phyloP scores from a whole-genome alignment of 192 early-diverging fungal genomes.

The Coemansia sp. region DNA sequence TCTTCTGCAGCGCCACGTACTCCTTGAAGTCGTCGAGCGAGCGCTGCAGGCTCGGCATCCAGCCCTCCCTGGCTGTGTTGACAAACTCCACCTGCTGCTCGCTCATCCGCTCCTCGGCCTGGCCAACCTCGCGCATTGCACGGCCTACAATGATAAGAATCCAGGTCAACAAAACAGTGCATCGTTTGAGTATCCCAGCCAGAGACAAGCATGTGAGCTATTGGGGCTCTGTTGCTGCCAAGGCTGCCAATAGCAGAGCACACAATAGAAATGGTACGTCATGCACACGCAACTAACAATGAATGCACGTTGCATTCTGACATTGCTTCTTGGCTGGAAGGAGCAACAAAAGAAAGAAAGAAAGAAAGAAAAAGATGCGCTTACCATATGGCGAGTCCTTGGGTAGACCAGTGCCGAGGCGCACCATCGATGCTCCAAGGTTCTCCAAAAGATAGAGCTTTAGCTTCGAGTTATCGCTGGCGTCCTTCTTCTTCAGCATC shows the following conservation, averaged over 20 bases:
- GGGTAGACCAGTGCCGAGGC: conserved; percentile 59
- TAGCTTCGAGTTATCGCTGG: conserved; percentile 61
- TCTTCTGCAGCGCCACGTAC: conserved; percentile 70
- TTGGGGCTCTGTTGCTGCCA: not conserved
- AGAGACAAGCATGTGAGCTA: not conserved
- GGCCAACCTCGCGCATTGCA: conserved; percentile 55
- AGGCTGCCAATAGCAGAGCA: not conserved
- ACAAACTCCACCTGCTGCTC: conserved; percentile 50
- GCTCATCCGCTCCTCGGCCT: conserved; percentile 52
- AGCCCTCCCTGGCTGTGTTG: conserved; percentile 58
- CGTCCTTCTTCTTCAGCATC: conserved; percentile 67
- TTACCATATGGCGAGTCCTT: conserved; percentile 54
- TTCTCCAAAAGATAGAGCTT: conserved; percentile 66
- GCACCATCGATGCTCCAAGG: conserved; percentile 65
- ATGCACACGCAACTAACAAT: not conserved
- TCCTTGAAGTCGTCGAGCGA: conserved; percentile 56
- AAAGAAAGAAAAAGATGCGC: not conserved
- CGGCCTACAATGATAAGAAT: conserved; percentile 33
- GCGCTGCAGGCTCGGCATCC: conserved; percentile 51
- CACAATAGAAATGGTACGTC: not conserved
- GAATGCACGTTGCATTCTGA: not conserved
- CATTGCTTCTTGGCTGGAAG: not conserved
- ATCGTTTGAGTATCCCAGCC: too few species aligned
- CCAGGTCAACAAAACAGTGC: conserved; percentile 1
- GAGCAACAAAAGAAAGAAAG: not conserved